Conservation (phyloP, 2,329 filamentous ascomycete species). For the Ophiostoma ips region DNA sequence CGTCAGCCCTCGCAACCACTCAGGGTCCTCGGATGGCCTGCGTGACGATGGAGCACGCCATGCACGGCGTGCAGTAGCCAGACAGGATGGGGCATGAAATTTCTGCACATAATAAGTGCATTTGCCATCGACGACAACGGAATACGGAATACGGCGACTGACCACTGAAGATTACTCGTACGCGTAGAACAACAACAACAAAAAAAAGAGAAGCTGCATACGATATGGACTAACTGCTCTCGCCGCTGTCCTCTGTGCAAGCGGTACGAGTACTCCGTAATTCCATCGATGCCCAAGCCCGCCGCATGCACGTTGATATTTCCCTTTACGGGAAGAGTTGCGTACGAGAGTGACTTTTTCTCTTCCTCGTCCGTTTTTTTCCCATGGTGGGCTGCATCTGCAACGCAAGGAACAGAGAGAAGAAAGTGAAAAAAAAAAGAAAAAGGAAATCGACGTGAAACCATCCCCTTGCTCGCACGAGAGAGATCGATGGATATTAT, state of each 20-base stretch:
- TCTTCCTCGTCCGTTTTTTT: neutral
- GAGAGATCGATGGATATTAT: neutral
- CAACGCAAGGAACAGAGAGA: neutral
- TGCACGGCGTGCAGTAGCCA: conserved; percentile 9
- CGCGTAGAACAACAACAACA: neutral
- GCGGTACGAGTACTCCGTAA: no score
- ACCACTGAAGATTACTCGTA: neutral
- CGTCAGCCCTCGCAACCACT: conserved; percentile 1
- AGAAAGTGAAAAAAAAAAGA: neutral
- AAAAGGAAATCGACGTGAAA: no score
- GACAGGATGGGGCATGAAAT: neutral
- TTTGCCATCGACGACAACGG: neutral
- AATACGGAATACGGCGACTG: neutral
- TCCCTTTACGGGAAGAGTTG: no score
- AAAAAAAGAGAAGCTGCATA: no score
- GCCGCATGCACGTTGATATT: no score
- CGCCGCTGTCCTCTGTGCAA: no score
- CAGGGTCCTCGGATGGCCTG: conserved; percentile 4
- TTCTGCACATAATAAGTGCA: conserved; percentile 7
- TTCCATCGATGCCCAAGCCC: no score
- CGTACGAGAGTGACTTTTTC: no score
- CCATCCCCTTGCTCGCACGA: neutral
- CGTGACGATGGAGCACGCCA: conserved; percentile 5
- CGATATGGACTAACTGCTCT: no score
- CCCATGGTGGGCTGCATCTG: neutral